A percentile compares a stretch with the other conserved stretches of the same genome.
phyloP scores from a whole-genome alignment of 202 grass and related monocot genomes.

The Panicum virgatum region DNA sequence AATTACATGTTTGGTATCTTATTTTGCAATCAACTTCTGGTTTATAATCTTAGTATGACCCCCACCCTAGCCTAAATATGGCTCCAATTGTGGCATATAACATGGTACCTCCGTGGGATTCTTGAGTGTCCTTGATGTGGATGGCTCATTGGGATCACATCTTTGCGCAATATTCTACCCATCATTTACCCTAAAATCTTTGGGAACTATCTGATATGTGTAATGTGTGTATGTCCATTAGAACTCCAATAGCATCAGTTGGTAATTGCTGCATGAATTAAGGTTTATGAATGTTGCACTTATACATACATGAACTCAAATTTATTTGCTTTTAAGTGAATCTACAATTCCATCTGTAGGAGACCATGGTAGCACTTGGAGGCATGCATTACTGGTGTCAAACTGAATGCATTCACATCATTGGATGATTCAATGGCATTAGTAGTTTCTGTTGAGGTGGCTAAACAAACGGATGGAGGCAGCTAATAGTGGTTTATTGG shows the following conservation, averaged over 20 bases:
- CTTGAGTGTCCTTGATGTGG: background rate
- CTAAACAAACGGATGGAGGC: constrained; percentile 54
- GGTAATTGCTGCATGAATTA: background rate
- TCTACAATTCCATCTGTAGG: constrained; percentile 53
- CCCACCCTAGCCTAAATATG: background rate
- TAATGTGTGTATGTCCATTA: background rate
- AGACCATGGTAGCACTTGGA: constrained; percentile 49
- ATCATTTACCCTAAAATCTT: background rate
- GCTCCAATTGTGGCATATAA: background rate
- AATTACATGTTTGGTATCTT: background rate
- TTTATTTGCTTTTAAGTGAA: constrained; percentile 41
- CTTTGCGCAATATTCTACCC: background rate
- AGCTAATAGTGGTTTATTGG: constrained; percentile 46
- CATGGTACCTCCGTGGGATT: background rate
- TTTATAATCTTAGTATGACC: background rate
- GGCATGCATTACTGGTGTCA: constrained; percentile 48
- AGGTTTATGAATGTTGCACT: constrained; percentile 16
- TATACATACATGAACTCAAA: constrained; percentile 22
- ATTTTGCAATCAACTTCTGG: background rate
- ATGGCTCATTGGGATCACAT: background rate
- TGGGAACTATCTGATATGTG: background rate
- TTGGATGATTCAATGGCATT: constrained; percentile 49
- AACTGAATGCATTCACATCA: constrained; percentile 48
- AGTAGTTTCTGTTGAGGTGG: constrained; percentile 55
- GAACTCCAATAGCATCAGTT: background rate